Evolutionary conservation across 2,329 filamentous ascomycete species (phyloP).

Genomic region (Xylaria sp.): DNA sequence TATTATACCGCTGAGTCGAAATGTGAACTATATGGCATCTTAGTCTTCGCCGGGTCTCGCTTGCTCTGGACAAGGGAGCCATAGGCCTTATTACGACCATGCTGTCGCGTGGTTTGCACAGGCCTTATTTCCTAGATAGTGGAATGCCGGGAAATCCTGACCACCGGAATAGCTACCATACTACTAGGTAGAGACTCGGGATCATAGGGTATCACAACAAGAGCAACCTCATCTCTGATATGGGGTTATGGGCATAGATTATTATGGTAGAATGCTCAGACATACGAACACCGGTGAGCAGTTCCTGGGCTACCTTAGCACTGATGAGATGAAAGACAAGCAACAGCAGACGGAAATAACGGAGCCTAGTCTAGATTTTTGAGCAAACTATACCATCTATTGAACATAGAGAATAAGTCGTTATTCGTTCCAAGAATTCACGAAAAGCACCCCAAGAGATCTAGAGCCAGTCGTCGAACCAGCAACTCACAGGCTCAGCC

Average conservation of each 20-base stretch:
- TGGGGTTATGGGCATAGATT: background rate
- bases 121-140: no score
- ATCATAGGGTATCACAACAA: no score
- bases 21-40: background rate
- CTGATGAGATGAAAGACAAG: background rate
- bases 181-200: no score
- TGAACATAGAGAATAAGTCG: slow-evolving; percentile 10
- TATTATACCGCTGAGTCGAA: no score
- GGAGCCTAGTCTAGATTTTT: slow-evolving; percentile 12
- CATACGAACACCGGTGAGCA: background rate
- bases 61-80: background rate
- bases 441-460: slow-evolving; percentile 6
- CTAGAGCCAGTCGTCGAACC: slow-evolving; percentile 16
- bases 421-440: slow-evolving; percentile 18
- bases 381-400: slow-evolving; percentile 13
- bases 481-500: slow-evolving; percentile 16
- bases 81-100: background rate
- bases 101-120: background rate
- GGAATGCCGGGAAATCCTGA: no score
- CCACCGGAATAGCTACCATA: no score
- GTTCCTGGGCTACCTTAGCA: background rate
- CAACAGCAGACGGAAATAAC: background rate
- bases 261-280: background rate
- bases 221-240: background rate
- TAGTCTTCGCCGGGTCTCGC: background rate